phyloP scores from a whole-genome alignment of 257 asterid species.

The Solanum gandarillasii region DNA sequence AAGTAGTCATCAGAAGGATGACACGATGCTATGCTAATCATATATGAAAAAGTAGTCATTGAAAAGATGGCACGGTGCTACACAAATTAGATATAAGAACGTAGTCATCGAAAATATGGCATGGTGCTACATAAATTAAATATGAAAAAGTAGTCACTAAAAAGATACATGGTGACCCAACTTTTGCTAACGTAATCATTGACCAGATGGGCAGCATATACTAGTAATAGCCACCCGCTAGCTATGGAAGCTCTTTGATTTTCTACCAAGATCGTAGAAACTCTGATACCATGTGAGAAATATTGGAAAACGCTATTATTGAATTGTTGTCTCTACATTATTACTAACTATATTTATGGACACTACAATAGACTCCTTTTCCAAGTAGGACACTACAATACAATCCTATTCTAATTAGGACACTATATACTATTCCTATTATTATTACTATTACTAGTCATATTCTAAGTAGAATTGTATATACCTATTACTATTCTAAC shows the following conservation, averaged over 20 bases:
- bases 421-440: not conserved
- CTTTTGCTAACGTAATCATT: not conserved
- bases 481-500: not conserved
- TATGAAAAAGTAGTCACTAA: not conserved
- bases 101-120: not conserved
- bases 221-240: not conserved
- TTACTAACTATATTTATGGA: not conserved
- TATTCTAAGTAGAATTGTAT: not conserved
- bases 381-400: not conserved
- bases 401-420: not conserved
- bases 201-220: not conserved
- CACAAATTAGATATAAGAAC: too few species aligned
- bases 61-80: too few species aligned
- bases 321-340: not conserved
- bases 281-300: not conserved
- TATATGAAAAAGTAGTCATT: too few species aligned
- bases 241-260: not conserved
- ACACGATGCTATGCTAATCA: too few species aligned
- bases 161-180: not conserved
- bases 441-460: not conserved
- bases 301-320: too few species aligned
- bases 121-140: not conserved
- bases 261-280: not conserved
- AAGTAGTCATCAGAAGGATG: too few species aligned
- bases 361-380: not conserved